phyloP scores from a whole-genome alignment of 1,284 basidiomycete genomes.

The Amylostereum chailletii region DNA sequence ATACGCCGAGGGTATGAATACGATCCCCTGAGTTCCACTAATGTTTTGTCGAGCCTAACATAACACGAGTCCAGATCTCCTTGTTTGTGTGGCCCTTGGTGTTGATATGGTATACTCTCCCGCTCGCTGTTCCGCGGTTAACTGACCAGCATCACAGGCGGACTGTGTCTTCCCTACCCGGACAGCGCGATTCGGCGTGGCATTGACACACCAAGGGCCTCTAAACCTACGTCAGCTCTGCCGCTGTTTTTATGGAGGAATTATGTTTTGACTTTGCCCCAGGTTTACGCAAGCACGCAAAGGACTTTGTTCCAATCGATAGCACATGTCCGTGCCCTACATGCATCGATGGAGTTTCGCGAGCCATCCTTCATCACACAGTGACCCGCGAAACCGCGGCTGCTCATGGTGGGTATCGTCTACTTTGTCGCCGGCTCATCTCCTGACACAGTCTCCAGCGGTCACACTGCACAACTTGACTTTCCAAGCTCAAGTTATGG shows the following conservation, averaged over 20 bases:
- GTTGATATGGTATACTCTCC: conserved; percentile 68
- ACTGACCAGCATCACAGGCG: conserved; percentile 35
- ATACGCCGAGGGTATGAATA: conserved; percentile 73
- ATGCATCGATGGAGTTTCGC: conserved; percentile 52
- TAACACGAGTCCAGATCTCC: conserved; percentile 43
- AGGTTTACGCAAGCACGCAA: conserved; percentile 63
- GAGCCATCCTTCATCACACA: conserved; percentile 66
- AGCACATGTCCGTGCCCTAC: conserved; percentile 73
- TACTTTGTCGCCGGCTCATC: conserved; percentile 9
- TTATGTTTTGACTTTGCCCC: neutral
- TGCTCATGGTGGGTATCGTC: conserved; percentile 54
- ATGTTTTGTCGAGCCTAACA: conserved; percentile 1
- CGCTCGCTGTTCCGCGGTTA: neutral
- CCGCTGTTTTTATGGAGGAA: neutral
- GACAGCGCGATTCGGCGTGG: conserved; percentile 82
- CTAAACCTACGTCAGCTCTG: conserved; percentile 51
- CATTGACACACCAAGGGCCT: conserved; percentile 70
- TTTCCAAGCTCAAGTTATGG: conserved; percentile 79
- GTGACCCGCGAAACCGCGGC: conserved; percentile 71
- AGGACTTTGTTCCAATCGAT: conserved; percentile 66
- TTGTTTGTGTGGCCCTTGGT: conserved; percentile 83
- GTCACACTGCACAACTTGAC: conserved; percentile 73
- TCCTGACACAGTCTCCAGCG: conserved; percentile 30
- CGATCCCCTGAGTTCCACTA: too few relatives aligned
- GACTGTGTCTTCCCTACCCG: conserved; percentile 87